Base-by-base conservation (phyloP, 495 filamentous ascomycete genomes). In the Tetracladium setigerum region DNA sequence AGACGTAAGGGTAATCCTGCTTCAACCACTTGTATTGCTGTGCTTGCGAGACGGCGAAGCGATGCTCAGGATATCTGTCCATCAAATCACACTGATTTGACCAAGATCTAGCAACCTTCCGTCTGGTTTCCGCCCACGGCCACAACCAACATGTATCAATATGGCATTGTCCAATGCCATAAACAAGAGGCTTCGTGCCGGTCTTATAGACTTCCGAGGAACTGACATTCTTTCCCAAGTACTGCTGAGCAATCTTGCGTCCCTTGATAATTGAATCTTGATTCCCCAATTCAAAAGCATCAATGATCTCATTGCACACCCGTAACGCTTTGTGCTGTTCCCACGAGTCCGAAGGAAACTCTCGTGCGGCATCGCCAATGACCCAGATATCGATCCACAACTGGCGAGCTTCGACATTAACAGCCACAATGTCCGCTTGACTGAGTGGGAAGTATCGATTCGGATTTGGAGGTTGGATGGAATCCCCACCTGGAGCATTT, bases 1-100 rank as follows among this genome's bases (percentile, higher is more conserved):
- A 97, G 1, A 86, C 79, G 31, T 79, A 77, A 0, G 92, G 91
- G 57, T 98, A 98, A 46, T 87, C 70, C 57, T 84, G 70, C 62
- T 96, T 86, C 5, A 97, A 74, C 92, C 92, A 98, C 62, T 97
- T 95, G 72, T 87, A 98, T 59, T 98, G 92, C 57, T 98, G 92
- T 9, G 91, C 92, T 56, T 94, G 89, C 0, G 91, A 95, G 56
- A 81, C 85, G 33, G 85, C 78, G 67, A 98, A 98, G 16, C 89
- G 81, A 56, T 94, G 84, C 65, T 98, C 92, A 0, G 91, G 88
- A 52, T 97, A 98, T 4, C 87, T 79, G 30, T 98, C 92, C 69
- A 98, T 84, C 37, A 98, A 68, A 57, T 91, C 82, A 61, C 89
- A 95, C 61, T 98, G 92, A 60, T 86, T 95, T 2, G 89, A 87